A percentile compares a stretch with the other conserved stretches of the same genome.
phyloP scores from a whole-genome alignment of 805 yeast species.

The Wickerhamiella brachini region DNA sequence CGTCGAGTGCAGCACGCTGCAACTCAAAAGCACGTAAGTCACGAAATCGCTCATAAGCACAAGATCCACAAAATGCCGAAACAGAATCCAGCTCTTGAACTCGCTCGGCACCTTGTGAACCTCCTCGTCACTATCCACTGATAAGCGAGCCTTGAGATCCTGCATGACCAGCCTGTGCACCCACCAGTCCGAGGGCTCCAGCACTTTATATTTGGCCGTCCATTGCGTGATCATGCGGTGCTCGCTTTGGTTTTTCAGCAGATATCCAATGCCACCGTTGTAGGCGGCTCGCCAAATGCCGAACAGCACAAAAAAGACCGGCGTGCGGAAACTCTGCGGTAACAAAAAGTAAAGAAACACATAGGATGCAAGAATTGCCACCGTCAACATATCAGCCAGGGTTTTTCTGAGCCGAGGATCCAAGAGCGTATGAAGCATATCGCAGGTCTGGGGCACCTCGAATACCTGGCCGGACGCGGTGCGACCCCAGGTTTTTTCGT shows the following conservation, averaged over 20 bases:
- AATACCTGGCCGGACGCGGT: constrained; percentile 15
- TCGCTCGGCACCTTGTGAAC: constrained; percentile 44
- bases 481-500: not conserved
- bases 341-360: constrained; percentile 20
- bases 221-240: constrained; percentile 38
- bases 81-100: constrained; percentile 71
- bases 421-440: constrained; percentile 68
- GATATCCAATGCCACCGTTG: constrained; percentile 66
- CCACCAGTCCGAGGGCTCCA: constrained; percentile 22
- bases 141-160: constrained; percentile 37
- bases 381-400: constrained; percentile 46
- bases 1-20: constrained; percentile 7
- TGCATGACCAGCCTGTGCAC: constrained; percentile 31
- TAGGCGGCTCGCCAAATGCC: constrained; percentile 63
- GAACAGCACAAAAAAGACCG: constrained; percentile 41
- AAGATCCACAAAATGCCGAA: constrained; percentile 66
- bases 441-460: constrained; percentile 51
- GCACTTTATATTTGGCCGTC: constrained; percentile 35
- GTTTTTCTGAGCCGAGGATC: constrained; percentile 66
- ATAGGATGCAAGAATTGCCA: constrained; percentile 29
- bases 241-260: constrained; percentile 54
- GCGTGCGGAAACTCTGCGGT: constrained; percentile 19
- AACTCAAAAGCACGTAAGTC: constrained; percentile 45
- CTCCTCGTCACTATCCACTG: constrained; percentile 24
- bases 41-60: constrained; percentile 76